Evolutionary conservation across 805 yeast genomes (phyloP), one percentile per base, ranked within the genome.

Genomic region (Kluyveromyces aestuarii): DNA sequence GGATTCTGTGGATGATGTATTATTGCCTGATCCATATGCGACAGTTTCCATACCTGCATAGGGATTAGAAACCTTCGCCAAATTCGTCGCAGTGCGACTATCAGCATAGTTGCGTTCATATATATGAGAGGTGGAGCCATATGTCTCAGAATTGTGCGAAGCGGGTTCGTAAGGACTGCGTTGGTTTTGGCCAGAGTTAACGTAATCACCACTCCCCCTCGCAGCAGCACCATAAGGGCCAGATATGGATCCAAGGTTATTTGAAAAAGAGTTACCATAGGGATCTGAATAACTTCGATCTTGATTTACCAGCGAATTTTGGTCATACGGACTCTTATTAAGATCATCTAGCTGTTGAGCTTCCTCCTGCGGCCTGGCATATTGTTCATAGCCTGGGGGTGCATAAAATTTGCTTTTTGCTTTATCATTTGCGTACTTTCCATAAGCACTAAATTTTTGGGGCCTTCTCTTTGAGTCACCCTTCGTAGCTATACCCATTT

Each of bases 391-490:
- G 1, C 73, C 73, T 43, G 63, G 60, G 16, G 75, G 75, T 1
- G 74, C 72, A 50, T 65, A 68, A 30, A 63, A 61, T 41, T 63
- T 62, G 45, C 64, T 64, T 36, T 61, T 58, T 2, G 62, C 59
- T 45, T 64, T 67, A 21, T 73, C 75, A 49, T 67, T 68, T 6
- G 81, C 77, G 57, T 65, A 73, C 25, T 69, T 67, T 1, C 72
- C 67, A 52, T 76, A 78, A 5, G 80, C 80, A 30, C 72, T 67
- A 61, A 78, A 72, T 51, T 72, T 69, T 53, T 70, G 68, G 52
- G 68, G 68, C 50, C 70, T 63, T 40, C 60, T 67, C 41, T 57
- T 63, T 2, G 61, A 64, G 13, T 64, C 56, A 37, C 59, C 63
- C 50, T 70, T 74, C 16, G 70, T 67, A 2, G 70, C 59, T 21